Evolutionary conservation across 495 filamentous ascomycete genomes (phyloP), one percentile per base, ranked within the genome.

Genomic region (Physcia stellaris): DNA sequence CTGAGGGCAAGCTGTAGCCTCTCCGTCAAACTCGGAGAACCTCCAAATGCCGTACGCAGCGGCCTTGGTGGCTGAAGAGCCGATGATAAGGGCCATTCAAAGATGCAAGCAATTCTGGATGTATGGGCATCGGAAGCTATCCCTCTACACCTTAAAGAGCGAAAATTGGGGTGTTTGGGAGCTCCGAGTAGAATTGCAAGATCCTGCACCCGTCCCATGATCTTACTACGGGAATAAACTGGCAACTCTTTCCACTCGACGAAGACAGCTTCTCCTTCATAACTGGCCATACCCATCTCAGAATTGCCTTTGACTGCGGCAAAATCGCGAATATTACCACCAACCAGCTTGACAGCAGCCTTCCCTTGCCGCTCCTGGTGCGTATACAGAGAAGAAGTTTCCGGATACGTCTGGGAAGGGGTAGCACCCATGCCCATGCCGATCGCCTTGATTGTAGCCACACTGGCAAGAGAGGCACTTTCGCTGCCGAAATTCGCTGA

Each of bases 241-340:
- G 41, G 41, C 2, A 39, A 19, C 6, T 3, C 22, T 17, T 39
- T 43, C 26, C 28, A 39, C 26, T 43, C 41, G 22, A 43, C 24
- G 17, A 43, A 39, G 6, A 43, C 41, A 12, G 24, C 10, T 21
- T 3, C 24, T 4, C 28, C 20, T 11, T 38, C n/a, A 29, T 43
- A 43, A 12, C 7, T 38, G 16, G 35, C 41, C 12, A 32, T 39
- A 3, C 41, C 41, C 24, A 40, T 32, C 10, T 29, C 34, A 4
- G 34, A 11, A 13, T 39, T 39, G 16, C 26, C 13, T 20, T 18
- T 19, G 10, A 38, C 39, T 10, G 52, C 33, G 10, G 39, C 45
- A 3, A 51, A 9, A 19, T 59, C 47, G 6, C 23, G 40, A 32
- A 60, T 43, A 2, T 38, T 26, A 46, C 50, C 57, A 6, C 39